phyloP scores from a whole-genome alignment of 2,329 filamentous ascomycete species.

The Rhinocladiella mackenziei region DNA sequence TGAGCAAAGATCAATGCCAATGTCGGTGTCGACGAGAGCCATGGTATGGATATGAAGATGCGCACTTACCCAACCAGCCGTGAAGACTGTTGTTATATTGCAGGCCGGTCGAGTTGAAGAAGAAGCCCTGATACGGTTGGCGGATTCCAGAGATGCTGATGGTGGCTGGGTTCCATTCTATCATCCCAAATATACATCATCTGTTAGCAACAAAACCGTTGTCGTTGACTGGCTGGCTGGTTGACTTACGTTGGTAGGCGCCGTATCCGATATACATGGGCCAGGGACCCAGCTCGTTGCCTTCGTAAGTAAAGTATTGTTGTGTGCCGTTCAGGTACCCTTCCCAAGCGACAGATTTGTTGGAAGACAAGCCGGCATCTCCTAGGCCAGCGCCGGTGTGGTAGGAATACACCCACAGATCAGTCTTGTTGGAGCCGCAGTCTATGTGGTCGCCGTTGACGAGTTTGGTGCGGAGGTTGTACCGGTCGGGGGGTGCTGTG shows the following conservation, averaged over 20 bases:
- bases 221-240: background rate
- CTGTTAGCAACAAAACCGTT: constrained; percentile 10
- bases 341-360: constrained; percentile 21
- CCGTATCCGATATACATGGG: constrained; percentile 18
- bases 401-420: constrained; percentile 26
- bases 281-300: constrained; percentile 26
- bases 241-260: constrained; percentile 25
- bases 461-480: constrained; percentile 26
- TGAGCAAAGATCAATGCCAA: constrained; percentile 5
- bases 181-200: background rate
- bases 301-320: constrained; percentile 23
- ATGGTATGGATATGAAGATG: no score
- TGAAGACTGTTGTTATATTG: constrained; percentile 24
- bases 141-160: constrained; percentile 25
- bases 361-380: constrained; percentile 22
- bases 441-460: constrained; percentile 20
- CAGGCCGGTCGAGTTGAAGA: constrained; percentile 28
- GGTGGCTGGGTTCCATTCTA: constrained; percentile 23
- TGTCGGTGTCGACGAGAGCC: background rate
- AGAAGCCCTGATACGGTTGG: constrained; percentile 17
- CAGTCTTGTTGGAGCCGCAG: constrained; percentile 27
- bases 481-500: constrained; percentile 17
- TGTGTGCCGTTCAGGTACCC: constrained; percentile 27
- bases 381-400: constrained; percentile 30
- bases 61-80: constrained; percentile 26